Conservation (phyloP, 306 rosid genomes). For the Castanospermum australe region DNA sequence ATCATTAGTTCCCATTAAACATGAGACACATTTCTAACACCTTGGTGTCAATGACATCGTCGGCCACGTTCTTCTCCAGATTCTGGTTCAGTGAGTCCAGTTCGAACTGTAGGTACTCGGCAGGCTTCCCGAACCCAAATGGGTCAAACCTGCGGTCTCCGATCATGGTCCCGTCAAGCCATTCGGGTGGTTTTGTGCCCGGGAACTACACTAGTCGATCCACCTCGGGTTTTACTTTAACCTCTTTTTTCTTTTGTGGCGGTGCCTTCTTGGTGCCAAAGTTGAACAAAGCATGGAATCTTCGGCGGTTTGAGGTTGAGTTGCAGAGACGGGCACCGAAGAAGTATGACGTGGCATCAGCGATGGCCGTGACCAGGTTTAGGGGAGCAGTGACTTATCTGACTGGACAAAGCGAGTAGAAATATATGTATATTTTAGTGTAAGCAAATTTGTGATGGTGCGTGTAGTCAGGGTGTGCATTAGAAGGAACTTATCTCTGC, state of each 20-base stretch:
- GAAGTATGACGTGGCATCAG: conserved; percentile 39
- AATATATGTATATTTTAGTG: not conserved
- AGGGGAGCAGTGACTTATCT: not conserved
- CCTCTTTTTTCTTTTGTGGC: conserved; percentile 22
- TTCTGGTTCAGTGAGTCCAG: too few species aligned
- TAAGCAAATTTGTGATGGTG: not conserved
- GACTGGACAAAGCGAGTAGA: not conserved
- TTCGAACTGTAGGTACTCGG: conserved; percentile 57
- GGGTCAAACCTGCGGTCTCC: conserved; percentile 61
- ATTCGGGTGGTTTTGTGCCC: conserved; percentile 47
- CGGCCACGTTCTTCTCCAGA: too few species aligned
- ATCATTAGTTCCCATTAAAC: too few species aligned
- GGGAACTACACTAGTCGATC: too few species aligned
- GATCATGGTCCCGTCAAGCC: conserved; percentile 51
- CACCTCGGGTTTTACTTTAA: not conserved
- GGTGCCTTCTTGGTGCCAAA: conserved; percentile 29
- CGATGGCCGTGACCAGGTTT: conserved; percentile 32
- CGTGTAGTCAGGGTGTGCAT: not conserved
- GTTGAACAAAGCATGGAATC: conserved; percentile 33
- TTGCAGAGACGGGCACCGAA: conserved; percentile 37
- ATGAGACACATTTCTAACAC: too few species aligned
- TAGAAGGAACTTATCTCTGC: conserved; percentile 22
- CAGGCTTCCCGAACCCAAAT: conserved; percentile 48
- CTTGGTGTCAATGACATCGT: too few species aligned
- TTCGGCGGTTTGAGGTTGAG: not conserved